Percentiles rank a stretch among this genome's conserved stretches.
Conservation (phyloP, 371 early-diverging fungal genomes). For the Rhizopus sp. region DNA sequence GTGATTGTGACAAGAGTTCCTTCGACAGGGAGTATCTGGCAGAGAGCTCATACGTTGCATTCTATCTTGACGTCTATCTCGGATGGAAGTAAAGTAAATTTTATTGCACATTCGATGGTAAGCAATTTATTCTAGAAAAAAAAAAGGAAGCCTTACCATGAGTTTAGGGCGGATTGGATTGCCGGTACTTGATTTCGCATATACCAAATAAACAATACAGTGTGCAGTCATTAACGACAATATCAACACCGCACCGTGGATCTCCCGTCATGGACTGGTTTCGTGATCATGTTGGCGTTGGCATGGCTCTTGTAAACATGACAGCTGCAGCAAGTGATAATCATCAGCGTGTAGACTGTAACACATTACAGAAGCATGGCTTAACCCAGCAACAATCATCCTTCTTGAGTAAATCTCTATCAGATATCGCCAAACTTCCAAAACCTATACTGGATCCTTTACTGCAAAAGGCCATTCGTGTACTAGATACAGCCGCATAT, state of each 20-base stretch:
- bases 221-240: slow-evolving; percentile 80
- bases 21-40: slow-evolving; percentile 75
- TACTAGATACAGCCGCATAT: slow-evolving; percentile 86
- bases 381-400: not conserved
- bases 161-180: slow-evolving; percentile 83
- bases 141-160: not conserved
- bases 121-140: not conserved
- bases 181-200: slow-evolving; percentile 82
- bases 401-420: slow-evolving; percentile 16
- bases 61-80: slow-evolving; percentile 56
- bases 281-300: slow-evolving; percentile 73
- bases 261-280: slow-evolving; percentile 92
- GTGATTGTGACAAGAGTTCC: slow-evolving; percentile 84
- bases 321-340: slow-evolving; percentile 4
- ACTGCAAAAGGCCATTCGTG: slow-evolving; percentile 17
- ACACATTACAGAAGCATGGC: not conserved
- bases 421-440: slow-evolving; percentile 18
- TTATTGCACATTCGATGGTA: slow-evolving; percentile 93
- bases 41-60: slow-evolving; percentile 81
- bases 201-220: slow-evolving; percentile 62
- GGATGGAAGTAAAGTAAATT: slow-evolving; percentile 70
- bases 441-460: slow-evolving; percentile 21
- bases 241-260: slow-evolving; percentile 93
- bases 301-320: slow-evolving; percentile 10
- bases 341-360: not conserved